These are phyloP conservation scores for barley (Hordeum vulgare) DNA, from an alignment of 176 grass and related monocot species.

Conservation along the genomic window DNA sequence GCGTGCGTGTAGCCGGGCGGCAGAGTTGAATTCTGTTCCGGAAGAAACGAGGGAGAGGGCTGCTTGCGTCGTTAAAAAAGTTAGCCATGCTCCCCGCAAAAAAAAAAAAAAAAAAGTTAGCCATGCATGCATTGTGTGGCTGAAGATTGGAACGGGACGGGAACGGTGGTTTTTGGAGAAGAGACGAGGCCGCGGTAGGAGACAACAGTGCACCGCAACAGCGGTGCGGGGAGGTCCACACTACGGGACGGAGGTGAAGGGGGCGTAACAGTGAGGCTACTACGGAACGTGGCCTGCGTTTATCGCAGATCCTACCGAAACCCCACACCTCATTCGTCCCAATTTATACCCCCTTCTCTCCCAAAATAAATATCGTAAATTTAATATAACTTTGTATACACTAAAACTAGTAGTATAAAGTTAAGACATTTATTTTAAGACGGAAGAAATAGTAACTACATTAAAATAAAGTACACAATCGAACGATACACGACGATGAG, in stretches of 20 bases:
- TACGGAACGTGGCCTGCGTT: constrained; percentile 14
- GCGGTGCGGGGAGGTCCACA: constrained; percentile 12
- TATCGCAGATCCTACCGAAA: constrained; percentile 24
- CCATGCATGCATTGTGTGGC: neutral
- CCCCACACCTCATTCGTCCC: neutral
- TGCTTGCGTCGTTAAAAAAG: neutral
- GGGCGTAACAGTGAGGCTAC: neutral
- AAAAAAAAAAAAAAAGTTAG: neutral
- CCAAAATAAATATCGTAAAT: no score
- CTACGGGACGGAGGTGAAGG: neutral
- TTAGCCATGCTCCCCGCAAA: no score
- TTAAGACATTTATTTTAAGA: no score
- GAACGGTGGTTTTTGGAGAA: neutral
- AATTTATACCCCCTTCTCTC: no score
- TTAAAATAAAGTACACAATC: no score
- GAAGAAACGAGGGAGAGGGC: neutral
- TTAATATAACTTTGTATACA: no score
- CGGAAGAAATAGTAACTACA: no score
- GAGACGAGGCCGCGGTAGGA: neutral
- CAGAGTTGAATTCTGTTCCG: neutral
- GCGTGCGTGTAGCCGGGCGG: neutral
- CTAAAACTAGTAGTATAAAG: no score
- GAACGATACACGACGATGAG: no score
- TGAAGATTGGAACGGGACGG: neutral
- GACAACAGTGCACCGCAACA: constrained; percentile 20